Evolutionary conservation across 306 rosid genomes (phyloP).

Genomic region (Betula pendula): DNA sequence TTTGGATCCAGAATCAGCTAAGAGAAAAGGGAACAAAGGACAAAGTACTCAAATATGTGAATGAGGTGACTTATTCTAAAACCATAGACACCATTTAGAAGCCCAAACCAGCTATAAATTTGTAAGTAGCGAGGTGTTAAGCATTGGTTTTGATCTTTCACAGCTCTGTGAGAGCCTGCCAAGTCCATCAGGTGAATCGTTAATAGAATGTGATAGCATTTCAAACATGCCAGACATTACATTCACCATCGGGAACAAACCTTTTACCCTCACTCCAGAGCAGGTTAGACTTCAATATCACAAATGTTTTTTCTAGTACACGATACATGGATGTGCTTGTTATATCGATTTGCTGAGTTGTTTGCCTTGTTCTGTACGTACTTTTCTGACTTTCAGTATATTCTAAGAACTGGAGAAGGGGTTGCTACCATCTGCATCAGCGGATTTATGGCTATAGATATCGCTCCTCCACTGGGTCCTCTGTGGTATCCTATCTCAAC

Average conservation of each 20-base stretch:
- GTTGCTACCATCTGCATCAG: slow-evolving; percentile 61
- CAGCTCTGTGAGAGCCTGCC: slow-evolving; percentile 83
- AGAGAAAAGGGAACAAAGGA: slow-evolving; percentile 61
- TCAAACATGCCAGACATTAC: slow-evolving; percentile 67
- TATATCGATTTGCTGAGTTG: not conserved
- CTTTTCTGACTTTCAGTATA: slow-evolving; percentile 48
- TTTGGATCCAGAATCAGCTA: slow-evolving; percentile 81
- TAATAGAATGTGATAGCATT: slow-evolving; percentile 55
- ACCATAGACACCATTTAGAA: slow-evolving; percentile 12
- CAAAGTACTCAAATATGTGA: slow-evolving; percentile 50
- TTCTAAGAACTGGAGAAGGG: slow-evolving; percentile 78
- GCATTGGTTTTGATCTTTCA: slow-evolving; percentile 20
- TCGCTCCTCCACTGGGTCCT: slow-evolving; percentile 76
- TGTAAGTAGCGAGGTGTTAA: slow-evolving; percentile 13
- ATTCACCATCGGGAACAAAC: slow-evolving; percentile 63
- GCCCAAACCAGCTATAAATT: slow-evolving; percentile 1
- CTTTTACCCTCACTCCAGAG: slow-evolving; percentile 64
- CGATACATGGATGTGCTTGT: not conserved
- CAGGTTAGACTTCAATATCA: slow-evolving; percentile 53
- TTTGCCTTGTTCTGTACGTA: not conserved
- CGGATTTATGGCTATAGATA: slow-evolving; percentile 75
- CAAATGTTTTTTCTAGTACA: not conserved
- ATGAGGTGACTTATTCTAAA: slow-evolving; percentile 48
- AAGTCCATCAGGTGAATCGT: slow-evolving; percentile 75
- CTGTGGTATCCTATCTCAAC: slow-evolving; percentile 55